Percentiles rank a stretch among this genome's conserved stretches.
Conservation (phyloP, 805 yeast species). For the Ogataea henricii region DNA sequence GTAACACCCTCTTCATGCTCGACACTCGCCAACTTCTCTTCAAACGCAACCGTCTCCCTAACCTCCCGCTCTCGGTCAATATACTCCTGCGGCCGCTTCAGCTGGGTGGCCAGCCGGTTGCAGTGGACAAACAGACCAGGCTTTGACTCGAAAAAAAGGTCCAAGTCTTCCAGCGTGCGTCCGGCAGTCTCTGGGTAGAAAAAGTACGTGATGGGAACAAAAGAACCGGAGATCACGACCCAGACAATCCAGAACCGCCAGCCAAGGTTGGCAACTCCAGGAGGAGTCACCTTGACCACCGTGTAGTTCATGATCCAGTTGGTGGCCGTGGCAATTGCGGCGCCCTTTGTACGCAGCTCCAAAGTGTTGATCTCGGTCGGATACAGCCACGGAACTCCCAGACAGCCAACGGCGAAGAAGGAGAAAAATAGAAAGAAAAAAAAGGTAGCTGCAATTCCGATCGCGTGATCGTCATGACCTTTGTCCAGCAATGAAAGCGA, state of each 20-base stretch:
- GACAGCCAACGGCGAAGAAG: conserved; percentile 33
- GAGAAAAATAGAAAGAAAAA: conserved; percentile 40
- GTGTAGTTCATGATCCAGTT: conserved; percentile 33
- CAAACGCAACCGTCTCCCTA: no score
- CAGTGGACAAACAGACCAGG: conserved; percentile 11
- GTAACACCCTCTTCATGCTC: no score
- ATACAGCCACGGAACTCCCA: conserved; percentile 29
- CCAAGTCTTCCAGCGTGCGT: conserved; percentile 44
- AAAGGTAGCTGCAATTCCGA: conserved; percentile 37
- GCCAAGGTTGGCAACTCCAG: conserved; percentile 17
- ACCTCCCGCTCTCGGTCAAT: no score
- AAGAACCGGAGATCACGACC: conserved; percentile 17
- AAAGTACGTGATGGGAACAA: conserved; percentile 27
- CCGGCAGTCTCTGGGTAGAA: conserved; percentile 50
- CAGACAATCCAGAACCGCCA: conserved; percentile 20
- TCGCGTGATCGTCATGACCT: conserved; percentile 28
- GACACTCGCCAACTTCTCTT: no score
- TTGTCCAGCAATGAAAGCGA: conserved; percentile 30
- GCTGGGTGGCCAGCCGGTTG: conserved; percentile 13
- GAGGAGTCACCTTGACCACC: conserved; percentile 18
- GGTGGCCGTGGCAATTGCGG: conserved; percentile 22
- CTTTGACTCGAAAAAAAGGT: conserved; percentile 17
- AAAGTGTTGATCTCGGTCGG: conserved; percentile 31
- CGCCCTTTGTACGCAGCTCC: conserved; percentile 31
- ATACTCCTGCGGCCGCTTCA: conserved; percentile 16